These are phyloP conservation scores for Centrapalus pauciflorus DNA, from an alignment of 129 eudicot species.

Conservation along the genomic window DNA sequence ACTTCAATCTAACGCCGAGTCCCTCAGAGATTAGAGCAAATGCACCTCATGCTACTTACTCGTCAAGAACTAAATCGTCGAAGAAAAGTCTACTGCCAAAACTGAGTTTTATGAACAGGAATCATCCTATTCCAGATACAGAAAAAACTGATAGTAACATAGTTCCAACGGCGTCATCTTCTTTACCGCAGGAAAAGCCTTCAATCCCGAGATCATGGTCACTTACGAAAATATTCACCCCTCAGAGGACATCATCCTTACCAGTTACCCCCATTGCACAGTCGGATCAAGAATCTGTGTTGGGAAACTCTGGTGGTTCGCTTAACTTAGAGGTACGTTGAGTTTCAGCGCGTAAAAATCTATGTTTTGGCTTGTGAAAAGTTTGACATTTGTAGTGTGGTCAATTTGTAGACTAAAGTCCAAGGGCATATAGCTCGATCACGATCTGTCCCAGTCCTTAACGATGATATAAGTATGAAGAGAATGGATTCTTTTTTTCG, in stretches of 20 bases:
- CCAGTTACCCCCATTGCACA: constrained; percentile 62
- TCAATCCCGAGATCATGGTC: constrained; percentile 75
- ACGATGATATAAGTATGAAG: constrained; percentile 43
- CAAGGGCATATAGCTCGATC: constrained; percentile 59
- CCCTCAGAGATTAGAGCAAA: constrained; percentile 39
- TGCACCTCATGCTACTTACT: constrained; percentile 38
- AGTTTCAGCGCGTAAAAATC: not conserved
- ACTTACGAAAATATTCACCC: constrained; percentile 67
- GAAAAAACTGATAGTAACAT: constrained; percentile 35
- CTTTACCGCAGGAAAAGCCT: constrained; percentile 42
- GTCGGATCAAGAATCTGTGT: constrained; percentile 47
- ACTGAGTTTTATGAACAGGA: constrained; percentile 43
- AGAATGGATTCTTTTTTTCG: constrained; percentile 73
- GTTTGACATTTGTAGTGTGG: not conserved
- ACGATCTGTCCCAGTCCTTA: constrained; percentile 64
- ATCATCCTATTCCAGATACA: constrained; percentile 34
- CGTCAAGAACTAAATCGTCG: constrained; percentile 49
- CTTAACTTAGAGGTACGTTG: constrained; percentile 27
- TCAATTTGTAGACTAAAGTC: constrained; percentile 43
- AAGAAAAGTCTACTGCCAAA: constrained; percentile 45
- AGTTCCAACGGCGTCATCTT: constrained; percentile 25
- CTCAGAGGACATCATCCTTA: constrained; percentile 71
- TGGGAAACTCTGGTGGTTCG: constrained; percentile 34
- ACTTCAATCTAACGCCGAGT: constrained; percentile 54
- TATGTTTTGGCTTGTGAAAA: not conserved